Conservation (phyloP, 2,329 filamentous ascomycete species). For the Aspergillus novoparasiticus region DNA sequence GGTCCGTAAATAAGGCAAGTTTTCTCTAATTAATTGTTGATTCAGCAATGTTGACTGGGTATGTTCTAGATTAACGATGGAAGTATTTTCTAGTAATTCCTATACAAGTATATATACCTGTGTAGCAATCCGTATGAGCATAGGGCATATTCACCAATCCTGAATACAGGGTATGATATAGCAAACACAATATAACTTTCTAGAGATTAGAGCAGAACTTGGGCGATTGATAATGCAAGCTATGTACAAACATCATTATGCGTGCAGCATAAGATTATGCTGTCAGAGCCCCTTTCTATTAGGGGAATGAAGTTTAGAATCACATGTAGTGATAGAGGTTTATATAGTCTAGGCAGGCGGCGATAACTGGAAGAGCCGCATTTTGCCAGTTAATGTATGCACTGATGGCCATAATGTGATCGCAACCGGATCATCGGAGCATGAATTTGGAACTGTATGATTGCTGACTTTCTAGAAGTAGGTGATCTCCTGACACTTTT, state of each 20-base stretch:
- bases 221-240: not conserved
- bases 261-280: not conserved
- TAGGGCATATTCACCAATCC: not conserved
- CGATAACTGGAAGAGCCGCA: not conserved
- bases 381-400: not conserved
- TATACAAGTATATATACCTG: not conserved
- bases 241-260: not conserved
- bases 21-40: not conserved
- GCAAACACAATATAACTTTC: not conserved
- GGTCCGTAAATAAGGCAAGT: constrained; percentile 20
- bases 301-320: not conserved
- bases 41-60: not conserved
- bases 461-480: not conserved
- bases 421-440: not conserved
- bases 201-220: too few species aligned
- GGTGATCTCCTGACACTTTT: not conserved
- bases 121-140: not conserved
- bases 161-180: not conserved
- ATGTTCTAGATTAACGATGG: not conserved
- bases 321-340: not conserved
- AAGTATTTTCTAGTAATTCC: not conserved
- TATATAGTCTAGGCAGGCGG: not conserved
- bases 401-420: not conserved
- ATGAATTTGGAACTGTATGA: not conserved
- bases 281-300: too few species aligned